These are phyloP conservation scores for Ocimum tenuiflorum DNA, from an alignment of 257 asterid genomes.

Conservation along the genomic window DNA sequence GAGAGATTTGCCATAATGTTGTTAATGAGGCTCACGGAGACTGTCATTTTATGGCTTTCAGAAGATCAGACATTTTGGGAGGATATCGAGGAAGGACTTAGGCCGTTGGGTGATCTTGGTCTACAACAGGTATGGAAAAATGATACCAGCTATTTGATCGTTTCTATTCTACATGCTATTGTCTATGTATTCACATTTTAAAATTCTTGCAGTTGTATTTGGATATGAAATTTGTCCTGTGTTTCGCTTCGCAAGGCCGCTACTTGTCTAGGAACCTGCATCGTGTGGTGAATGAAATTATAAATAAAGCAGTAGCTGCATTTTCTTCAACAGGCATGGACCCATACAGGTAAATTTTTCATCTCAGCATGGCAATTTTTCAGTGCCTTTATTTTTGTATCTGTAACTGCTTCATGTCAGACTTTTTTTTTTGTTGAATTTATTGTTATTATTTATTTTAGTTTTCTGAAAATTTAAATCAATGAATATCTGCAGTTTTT, in stretches of 20 bases:
- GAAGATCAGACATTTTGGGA: conserved; percentile 98
- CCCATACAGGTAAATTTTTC: conserved; percentile 60
- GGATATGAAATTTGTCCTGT: conserved; percentile 94
- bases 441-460: not conserved
- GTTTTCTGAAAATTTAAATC: not conserved
- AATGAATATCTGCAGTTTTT: not conserved
- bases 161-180: conserved; percentile 9
- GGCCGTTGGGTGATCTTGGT: conserved; percentile 80
- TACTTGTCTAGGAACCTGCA: conserved; percentile 87
- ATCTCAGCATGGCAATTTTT: not conserved
- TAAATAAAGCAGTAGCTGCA: conserved; percentile 67
- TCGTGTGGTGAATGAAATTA: conserved; percentile 78
- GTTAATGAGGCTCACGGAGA: conserved; percentile 95
- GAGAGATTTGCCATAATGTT: conserved; percentile 88
- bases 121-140: conserved; percentile 72
- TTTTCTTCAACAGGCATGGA: conserved; percentile 88
- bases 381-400: conserved; percentile 1
- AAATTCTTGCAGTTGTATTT: conserved; percentile 73
- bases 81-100: conserved; percentile 87
- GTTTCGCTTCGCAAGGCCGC: conserved; percentile 96
- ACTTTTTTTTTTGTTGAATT: not conserved
- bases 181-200: conserved; percentile 15
- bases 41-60: conserved; percentile 91
- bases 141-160: conserved; percentile 1
- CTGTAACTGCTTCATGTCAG: not conserved